Evolutionary conservation across 176 grass and related monocot species (phyloP), one percentile per base, ranked within the genome.

Genomic region (Zea mays): DNA sequence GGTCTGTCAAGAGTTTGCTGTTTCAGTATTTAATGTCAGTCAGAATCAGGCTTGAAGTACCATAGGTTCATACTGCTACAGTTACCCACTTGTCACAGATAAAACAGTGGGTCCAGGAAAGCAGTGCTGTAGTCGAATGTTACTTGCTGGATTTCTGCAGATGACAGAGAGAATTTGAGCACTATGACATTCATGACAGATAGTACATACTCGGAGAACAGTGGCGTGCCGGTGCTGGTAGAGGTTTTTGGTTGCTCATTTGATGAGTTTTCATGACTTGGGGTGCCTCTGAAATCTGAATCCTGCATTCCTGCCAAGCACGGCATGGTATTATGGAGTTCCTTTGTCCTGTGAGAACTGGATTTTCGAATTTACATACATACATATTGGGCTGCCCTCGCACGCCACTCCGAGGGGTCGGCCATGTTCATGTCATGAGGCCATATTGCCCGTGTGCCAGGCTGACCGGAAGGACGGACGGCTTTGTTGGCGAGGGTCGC

Each of bases 391-490:
- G 0, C 4, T 13, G 48, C 5, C 46, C 2, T 13, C 13, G 46
- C 11, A 15, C 34, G 20, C 44, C 3, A 0, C 11, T 20, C 44
- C 1, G 27, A 16, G 4, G 2, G 33, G 40, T 11, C 38, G 27
- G 69, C 48, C 48, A 72, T 38, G 48, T 38, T 15, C 68, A 38
- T 20, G 27, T 12, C 7, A 27, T 27, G 27, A 27, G 0, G 1
- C 16, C 57, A 37, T 2, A 6, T 60, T 44, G 40, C 27, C 20
- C 21, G 14, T 27, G 12, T 12, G 34, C 66, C 78, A 60, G 50
- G 14, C 50, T 37, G 51, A 70, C 78, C 13, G 40, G 8, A 20
- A 71, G 49, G 66, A 71, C 59, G 41, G 42, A 74, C 51, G 40
- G 66, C 39, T 11, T 80, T 76, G 10, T 61, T 49, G 10, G 16